Conservation (phyloP, 352 stramenopile species). For the Phytophthora sojae region DNA sequence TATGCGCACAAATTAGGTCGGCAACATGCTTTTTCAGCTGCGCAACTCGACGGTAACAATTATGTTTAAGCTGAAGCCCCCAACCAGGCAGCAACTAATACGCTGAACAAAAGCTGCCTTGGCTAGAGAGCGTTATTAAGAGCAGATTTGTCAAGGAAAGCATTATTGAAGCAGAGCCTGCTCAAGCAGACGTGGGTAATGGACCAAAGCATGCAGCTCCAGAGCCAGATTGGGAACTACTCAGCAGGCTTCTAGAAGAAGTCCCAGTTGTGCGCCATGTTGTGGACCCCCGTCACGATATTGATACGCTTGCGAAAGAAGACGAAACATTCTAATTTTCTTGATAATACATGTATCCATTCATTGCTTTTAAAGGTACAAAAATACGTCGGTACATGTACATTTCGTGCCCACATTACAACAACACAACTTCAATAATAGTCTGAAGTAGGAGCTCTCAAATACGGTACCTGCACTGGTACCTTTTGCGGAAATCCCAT, state of each 20-base stretch:
- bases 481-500: conserved; percentile 4
- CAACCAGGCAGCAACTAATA: not conserved
- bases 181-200: not conserved
- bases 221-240: not conserved
- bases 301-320: too few species aligned
- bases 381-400: too few species aligned
- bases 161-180: not conserved
- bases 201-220: not conserved
- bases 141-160: not conserved
- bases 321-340: too few species aligned
- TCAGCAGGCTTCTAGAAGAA: not conserved
- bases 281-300: too few species aligned
- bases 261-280: not conserved
- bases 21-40: not conserved
- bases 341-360: too few species aligned
- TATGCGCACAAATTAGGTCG: not conserved
- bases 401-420: too few species aligned
- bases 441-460: too few species aligned
- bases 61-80: not conserved
- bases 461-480: not conserved
- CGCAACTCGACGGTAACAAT: not conserved
- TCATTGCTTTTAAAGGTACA: too few species aligned
- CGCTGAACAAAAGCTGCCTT: not conserved
- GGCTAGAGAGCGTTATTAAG: not conserved
- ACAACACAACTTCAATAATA: too few species aligned